Conservation (phyloP, 805 yeast species). For the Nakazawaea anatomiae region DNA sequence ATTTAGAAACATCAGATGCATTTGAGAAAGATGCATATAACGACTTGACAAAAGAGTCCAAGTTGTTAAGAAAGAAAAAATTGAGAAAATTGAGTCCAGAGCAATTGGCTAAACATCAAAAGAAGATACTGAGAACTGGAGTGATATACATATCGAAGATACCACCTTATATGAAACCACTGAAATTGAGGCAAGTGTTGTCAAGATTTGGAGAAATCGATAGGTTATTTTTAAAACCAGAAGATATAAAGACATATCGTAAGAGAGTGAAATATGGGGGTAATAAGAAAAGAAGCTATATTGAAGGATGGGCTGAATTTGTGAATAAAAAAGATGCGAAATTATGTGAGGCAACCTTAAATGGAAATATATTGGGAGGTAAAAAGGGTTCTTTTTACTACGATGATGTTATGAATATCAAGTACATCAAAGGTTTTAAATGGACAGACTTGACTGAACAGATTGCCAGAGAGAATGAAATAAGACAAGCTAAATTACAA, state of each 20-base stretch:
- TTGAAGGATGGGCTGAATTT: conserved; percentile 98
- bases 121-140: conserved; percentile 66
- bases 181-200: conserved; percentile 76
- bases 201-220: conserved; percentile 84
- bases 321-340: conserved; percentile 80
- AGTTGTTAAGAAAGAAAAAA: conserved; percentile 22
- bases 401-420: conserved; percentile 89
- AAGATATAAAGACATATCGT: conserved; percentile 58
- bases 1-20: conserved; percentile 7
- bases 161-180: conserved; percentile 97
- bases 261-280: conserved; percentile 83
- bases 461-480: conserved; percentile 83
- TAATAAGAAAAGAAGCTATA: conserved; percentile 78
- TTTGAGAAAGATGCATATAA: conserved; percentile 11
- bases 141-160: conserved; percentile 87
- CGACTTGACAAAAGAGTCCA: conserved; percentile 24
- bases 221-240: conserved; percentile 82
- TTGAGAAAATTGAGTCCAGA: conserved; percentile 53
- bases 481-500: conserved; percentile 80
- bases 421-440: conserved; percentile 85
- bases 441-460: conserved; percentile 95
- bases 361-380: conserved; percentile 89
- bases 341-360: conserved; percentile 76
- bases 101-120: conserved; percentile 47
- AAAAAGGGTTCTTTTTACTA: conserved; percentile 86